These are phyloP conservation scores for Macrocystidia cucumis DNA, from an alignment of 1,284 basidiomycete genomes.

Conservation along the genomic window DNA sequence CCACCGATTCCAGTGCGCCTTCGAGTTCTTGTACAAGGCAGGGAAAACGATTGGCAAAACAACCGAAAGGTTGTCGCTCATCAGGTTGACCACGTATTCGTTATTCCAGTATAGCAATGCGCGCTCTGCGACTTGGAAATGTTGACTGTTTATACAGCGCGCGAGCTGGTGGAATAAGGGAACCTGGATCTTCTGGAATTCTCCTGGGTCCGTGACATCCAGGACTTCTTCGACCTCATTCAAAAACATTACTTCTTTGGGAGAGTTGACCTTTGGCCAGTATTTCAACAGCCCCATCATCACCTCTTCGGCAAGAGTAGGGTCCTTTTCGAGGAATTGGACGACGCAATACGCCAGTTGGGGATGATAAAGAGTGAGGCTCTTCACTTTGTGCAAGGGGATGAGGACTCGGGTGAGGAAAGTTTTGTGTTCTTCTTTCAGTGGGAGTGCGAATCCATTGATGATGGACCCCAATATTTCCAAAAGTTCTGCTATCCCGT, in stretches of 20 bases:
- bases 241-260: conserved; percentile 99
- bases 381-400: conserved; percentile 97
- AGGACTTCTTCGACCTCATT: conserved; percentile 99
- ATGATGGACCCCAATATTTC: conserved; percentile 99
- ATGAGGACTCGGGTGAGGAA: conserved; percentile 96
- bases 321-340: conserved; percentile 98
- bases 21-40: conserved; percentile 95
- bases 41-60: conserved; percentile 98
- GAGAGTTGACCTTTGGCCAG: conserved; percentile 99
- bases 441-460: conserved; percentile 96
- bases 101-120: conserved; percentile 98
- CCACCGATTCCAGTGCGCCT: conserved; percentile 97
- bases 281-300: conserved; percentile 91
- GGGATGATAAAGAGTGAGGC: conserved; percentile 94
- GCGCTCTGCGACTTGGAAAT: conserved; percentile 97
- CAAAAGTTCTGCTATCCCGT: conserved; percentile 96
- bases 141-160: conserved; percentile 97
- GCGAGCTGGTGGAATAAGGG: conserved; percentile 94
- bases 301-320: conserved; percentile 89
- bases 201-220: conserved; percentile 94
- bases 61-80: conserved; percentile 90
- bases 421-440: conserved; percentile 99
- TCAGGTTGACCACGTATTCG: conserved; percentile 98
- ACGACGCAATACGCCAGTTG: conserved; percentile 99
- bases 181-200: conserved; percentile 96